Evolutionary conservation across 495 filamentous ascomycete genomes (phyloP).

Genomic region (Penicillium ucsense): DNA sequence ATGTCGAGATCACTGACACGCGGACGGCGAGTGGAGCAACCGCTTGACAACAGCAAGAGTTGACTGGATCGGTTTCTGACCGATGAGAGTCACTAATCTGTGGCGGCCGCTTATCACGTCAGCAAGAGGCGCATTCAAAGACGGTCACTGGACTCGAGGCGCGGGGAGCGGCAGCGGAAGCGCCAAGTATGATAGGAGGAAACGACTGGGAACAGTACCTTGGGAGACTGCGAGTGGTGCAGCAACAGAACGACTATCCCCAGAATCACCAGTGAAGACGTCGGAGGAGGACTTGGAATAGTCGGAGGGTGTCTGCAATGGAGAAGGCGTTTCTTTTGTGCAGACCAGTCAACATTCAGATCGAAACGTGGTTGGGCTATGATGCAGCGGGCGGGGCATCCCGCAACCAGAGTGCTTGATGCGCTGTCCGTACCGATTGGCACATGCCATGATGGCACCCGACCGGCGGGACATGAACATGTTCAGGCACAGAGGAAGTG

Average conservation of each 20-base stretch:
- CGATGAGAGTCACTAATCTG: slow-evolving; percentile 26
- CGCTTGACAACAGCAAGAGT: slow-evolving; percentile 18
- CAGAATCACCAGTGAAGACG: no score
- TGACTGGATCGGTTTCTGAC: slow-evolving; percentile 30
- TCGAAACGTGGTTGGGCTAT: slow-evolving; percentile 45
- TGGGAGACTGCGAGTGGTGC: slow-evolving; percentile 1
- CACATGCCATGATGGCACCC: slow-evolving; percentile 17
- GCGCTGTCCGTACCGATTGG: slow-evolving; percentile 33
- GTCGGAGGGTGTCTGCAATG: slow-evolving; percentile 17
- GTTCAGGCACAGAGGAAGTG: slow-evolving; percentile 15
- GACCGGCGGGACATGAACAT: slow-evolving; percentile 15
- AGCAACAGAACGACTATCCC: no score
- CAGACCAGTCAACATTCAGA: slow-evolving; percentile 27
- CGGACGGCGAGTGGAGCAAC: no score
- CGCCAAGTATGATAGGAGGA: slow-evolving; percentile 5
- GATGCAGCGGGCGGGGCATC: slow-evolving; percentile 34
- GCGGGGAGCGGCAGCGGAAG: slow-evolving; percentile 11
- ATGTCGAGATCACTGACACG: slow-evolving; percentile 12
- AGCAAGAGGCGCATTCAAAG: slow-evolving; percentile 32
- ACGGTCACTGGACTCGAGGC: slow-evolving; percentile 36
- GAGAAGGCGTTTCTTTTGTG: slow-evolving; percentile 32
- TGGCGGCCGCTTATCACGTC: slow-evolving; percentile 31
- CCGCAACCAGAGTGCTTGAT: slow-evolving; percentile 32
- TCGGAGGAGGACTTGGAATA: no score
- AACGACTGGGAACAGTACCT: slow-evolving; percentile 27